Percentiles rank a stretch among this genome's conserved stretches.
phyloP scores from a whole-genome alignment of 306 rosid species.

The Prunus persica region Prunus_persica_NCBIv2 NC_034016.1:21953001-21953500 shows the following conservation, averaged over 20 bases:
- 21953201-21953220: background rate
- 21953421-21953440: slow-evolving; percentile 56
- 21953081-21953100: background rate
- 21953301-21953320: slow-evolving; percentile 67
- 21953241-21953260: slow-evolving; percentile 86
- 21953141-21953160: too few relatives aligned
- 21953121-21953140: too few relatives aligned
- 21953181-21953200: background rate
- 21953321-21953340: slow-evolving; percentile 18
- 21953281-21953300: slow-evolving; percentile 65
- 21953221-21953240: background rate
- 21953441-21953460: slow-evolving; percentile 73
- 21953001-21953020: background rate
- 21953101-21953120: background rate
- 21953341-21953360: slow-evolving; percentile 56
- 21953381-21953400: slow-evolving; percentile 49
- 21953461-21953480: slow-evolving; percentile 73
- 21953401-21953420: slow-evolving; percentile 74
- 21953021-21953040: too few relatives aligned
- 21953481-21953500: slow-evolving; percentile 83
- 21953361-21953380: slow-evolving; percentile 76
- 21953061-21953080: background rate
- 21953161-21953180: too few relatives aligned
- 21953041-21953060: background rate
- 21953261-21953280: slow-evolving; percentile 79